A percentile compares a stretch with the other conserved stretches of the same genome.
These are phyloP conservation scores for Aureobasidium sp. DNA, from an alignment of 2,329 filamentous ascomycete genomes.

Conservation along the genomic window DNA sequence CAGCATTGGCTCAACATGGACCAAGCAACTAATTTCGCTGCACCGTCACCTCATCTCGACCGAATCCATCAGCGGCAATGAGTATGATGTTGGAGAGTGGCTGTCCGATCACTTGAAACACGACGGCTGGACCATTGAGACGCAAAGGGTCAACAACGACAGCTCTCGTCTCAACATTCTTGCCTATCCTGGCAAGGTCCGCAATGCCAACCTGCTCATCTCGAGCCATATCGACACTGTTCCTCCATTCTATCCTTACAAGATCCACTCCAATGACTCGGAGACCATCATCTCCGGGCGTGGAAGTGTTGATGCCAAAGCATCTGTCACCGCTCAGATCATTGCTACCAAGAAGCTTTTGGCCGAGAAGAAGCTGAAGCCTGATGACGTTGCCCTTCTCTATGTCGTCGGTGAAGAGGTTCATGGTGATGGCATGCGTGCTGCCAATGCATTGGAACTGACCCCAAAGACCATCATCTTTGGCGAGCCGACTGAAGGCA, in stretches of 20 bases:
- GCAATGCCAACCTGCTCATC: conserved; percentile 55
- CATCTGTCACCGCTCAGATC: conserved; percentile 62
- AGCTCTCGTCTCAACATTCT: conserved; percentile 65
- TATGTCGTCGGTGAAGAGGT: conserved; percentile 78
- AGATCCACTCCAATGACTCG: conserved; percentile 45
- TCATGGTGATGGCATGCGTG: conserved; percentile 71
- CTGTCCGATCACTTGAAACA: conserved; percentile 58
- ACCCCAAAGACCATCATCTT: conserved; percentile 66
- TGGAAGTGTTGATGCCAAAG: conserved; percentile 60
- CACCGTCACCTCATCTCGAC: conserved; percentile 70
- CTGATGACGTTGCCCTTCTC: conserved; percentile 45
- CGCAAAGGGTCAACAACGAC: conserved; percentile 42
- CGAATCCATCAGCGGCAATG: conserved; percentile 63
- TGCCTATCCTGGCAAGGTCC: conserved; percentile 51
- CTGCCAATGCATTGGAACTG: conserved; percentile 42
- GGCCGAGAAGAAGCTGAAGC: conserved; percentile 32
- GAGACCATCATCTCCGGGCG: conserved; percentile 57
- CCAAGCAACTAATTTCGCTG: conserved; percentile 55
- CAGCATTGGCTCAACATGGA: conserved; percentile 10
- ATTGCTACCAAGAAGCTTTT: conserved; percentile 55
- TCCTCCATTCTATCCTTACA: conserved; percentile 65
- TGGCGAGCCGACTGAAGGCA: conserved; percentile 85
- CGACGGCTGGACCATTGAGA: conserved; percentile 56
- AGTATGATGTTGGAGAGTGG: conserved; percentile 61
- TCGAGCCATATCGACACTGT: conserved; percentile 79